Conservation (phyloP, 495 filamentous ascomycete species). For the Talaromyces stipitatus region DNA sequence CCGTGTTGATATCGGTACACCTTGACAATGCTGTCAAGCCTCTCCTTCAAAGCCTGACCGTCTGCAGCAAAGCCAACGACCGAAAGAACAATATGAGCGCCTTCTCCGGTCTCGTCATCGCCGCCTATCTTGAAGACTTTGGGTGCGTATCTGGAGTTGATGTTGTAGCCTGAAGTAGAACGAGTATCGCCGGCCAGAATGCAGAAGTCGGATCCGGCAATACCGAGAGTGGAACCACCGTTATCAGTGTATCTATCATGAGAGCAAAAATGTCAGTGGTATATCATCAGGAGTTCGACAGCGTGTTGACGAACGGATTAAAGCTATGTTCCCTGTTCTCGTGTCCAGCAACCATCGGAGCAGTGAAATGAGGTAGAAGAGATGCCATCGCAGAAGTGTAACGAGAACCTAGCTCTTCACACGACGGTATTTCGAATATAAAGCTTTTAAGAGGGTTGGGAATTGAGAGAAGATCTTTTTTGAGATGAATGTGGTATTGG, state of each 20-base stretch:
- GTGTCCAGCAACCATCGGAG: constrained; percentile 38
- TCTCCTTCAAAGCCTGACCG: constrained; percentile 81
- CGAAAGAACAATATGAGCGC: constrained; percentile 77
- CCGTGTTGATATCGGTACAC: constrained; percentile 96
- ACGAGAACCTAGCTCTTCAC: neutral
- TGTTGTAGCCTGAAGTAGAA: constrained; percentile 91
- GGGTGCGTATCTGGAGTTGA: constrained; percentile 88
- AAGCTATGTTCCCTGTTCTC: constrained; percentile 70
- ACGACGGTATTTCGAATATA: neutral
- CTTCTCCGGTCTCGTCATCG: constrained; percentile 72
- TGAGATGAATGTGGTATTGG: constrained; percentile 5
- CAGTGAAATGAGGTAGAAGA: constrained; percentile 47
- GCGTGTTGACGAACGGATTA: constrained; percentile 64
- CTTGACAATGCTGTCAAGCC: constrained; percentile 84
- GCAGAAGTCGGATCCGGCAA: constrained; percentile 85
- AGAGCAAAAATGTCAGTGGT: constrained; percentile 13
- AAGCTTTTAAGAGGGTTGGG: neutral
- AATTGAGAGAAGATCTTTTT: constrained; percentile 2
- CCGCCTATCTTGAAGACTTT: constrained; percentile 97
- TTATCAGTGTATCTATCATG: constrained; percentile 89
- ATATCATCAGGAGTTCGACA: neutral
- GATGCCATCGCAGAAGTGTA: constrained; percentile 31
- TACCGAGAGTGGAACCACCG: constrained; percentile 91
- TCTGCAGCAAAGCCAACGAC: constrained; percentile 96
- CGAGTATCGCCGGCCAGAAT: constrained; percentile 96